A percentile compares a stretch with the other conserved stretches of the same genome.
phyloP scores from a whole-genome alignment of 176 grass and related monocot genomes.

The Triticum urartu region DNA sequence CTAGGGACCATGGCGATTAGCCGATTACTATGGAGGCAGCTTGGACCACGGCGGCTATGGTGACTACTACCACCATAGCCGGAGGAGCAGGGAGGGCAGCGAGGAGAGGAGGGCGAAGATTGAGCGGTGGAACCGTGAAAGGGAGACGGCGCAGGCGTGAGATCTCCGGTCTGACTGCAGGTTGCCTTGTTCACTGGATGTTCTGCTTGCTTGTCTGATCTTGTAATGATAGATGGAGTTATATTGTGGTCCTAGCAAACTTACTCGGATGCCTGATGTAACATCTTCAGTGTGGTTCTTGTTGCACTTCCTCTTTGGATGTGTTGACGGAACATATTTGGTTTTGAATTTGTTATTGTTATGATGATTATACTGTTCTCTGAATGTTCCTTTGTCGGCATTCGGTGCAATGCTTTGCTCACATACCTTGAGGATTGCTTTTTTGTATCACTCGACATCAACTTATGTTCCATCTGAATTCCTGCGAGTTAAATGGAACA shows the following conservation, averaged over 20 bases:
- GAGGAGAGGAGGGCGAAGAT: constrained; percentile 81
- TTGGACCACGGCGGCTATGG: background rate
- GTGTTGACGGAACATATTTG: background rate
- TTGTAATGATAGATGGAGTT: background rate
- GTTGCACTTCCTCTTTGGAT: background rate
- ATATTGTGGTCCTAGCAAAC: background rate
- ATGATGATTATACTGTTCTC: background rate
- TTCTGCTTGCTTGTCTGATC: background rate
- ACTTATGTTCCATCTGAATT: background rate
- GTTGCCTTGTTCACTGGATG: background rate
- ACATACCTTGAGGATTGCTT: background rate
- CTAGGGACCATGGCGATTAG: constrained; percentile 30
- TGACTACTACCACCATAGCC: constrained; percentile 4
- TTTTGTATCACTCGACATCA: background rate
- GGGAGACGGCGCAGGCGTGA: constrained; percentile 45
- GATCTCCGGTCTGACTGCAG: background rate
- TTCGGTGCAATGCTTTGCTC: no score
- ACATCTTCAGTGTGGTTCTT: background rate
- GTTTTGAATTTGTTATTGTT: background rate
- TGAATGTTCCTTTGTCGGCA: background rate
- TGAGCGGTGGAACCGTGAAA: constrained; percentile 77
- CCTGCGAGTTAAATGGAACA: background rate
- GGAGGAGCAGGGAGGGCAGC: constrained; percentile 63
- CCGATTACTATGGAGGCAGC: constrained; percentile 16
- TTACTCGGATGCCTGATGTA: background rate